phyloP scores from a whole-genome alignment of 1,284 basidiomycete species.

The Earliella scabrosa region DNA sequence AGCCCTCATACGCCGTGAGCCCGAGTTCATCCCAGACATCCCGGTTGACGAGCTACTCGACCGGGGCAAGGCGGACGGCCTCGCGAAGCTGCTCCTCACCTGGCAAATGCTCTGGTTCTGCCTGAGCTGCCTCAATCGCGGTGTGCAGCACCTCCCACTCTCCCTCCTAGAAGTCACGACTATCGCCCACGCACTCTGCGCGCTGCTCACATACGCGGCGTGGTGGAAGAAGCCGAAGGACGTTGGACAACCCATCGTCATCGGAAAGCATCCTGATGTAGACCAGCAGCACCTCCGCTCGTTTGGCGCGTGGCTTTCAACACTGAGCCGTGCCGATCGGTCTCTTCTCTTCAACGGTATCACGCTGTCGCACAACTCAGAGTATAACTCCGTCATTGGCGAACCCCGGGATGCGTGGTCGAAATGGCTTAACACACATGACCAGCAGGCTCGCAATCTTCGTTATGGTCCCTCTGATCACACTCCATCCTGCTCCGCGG shows the following conservation, averaged over 20 bases:
- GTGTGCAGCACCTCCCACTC: slow-evolving; percentile 16
- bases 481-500: no score
- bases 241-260: slow-evolving; percentile 10
- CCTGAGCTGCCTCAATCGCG: slow-evolving; percentile 26
- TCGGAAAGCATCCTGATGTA: background rate
- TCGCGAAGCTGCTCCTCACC: slow-evolving; percentile 27
- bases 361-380: no score
- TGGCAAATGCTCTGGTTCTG: slow-evolving; percentile 33
- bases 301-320: slow-evolving; percentile 6
- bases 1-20: slow-evolving; percentile 19
- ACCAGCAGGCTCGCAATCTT: no score
- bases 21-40: slow-evolving; percentile 20
- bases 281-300: background rate
- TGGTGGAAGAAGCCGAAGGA: slow-evolving; percentile 28
- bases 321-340: slow-evolving; percentile 1
- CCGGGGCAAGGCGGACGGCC: slow-evolving; percentile 27
- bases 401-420: no score
- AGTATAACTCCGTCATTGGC: no score
- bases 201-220: slow-evolving; percentile 15
- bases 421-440: no score
- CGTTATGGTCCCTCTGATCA: no score
- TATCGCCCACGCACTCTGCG: slow-evolving; percentile 17
- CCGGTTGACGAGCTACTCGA: slow-evolving; percentile 25
- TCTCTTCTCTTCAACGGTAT: no score
- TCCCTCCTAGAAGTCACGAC: slow-evolving; percentile 25